Percentiles rank a stretch among this genome's conserved stretches.
Evolutionary conservation across 2,329 filamentous ascomycete species (phyloP).

Genomic region (Colletotrichum orchidophilum): DNA sequence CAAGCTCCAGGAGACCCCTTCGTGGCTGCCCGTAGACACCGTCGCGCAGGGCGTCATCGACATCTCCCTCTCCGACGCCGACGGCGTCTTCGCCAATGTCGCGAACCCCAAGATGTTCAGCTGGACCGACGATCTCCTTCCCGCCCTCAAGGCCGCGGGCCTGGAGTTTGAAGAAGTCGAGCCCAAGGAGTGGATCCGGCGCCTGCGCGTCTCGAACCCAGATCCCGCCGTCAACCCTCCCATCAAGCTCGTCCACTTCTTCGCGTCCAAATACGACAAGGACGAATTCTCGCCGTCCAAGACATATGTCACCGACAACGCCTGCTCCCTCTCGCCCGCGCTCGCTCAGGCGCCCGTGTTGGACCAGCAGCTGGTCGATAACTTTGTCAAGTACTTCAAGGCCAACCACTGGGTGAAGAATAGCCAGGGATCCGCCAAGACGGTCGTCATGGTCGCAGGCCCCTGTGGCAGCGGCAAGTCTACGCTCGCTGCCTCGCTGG

Average conservation of each 20-base stretch:
- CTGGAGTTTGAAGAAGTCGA: constrained; percentile 56
- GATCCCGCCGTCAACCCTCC: constrained; percentile 59
- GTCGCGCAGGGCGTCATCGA: constrained; percentile 53
- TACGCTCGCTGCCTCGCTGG: constrained; percentile 45
- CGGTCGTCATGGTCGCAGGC: constrained; percentile 47
- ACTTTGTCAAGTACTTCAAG: constrained; percentile 48
- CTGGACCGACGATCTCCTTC: constrained; percentile 61
- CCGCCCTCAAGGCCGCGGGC: constrained; percentile 53
- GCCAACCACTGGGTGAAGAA: constrained; percentile 48
- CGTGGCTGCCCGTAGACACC: constrained; percentile 57
- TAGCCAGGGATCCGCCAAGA: constrained; percentile 41
- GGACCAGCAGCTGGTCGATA: constrained; percentile 45
- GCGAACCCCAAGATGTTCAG: constrained; percentile 57
- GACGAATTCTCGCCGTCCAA: constrained; percentile 56
- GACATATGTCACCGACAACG: constrained; percentile 48
- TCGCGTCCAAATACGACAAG: constrained; percentile 46
- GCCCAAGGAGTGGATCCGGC: constrained; percentile 53
- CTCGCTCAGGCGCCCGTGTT: constrained; percentile 48
- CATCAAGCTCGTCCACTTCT: constrained; percentile 64
- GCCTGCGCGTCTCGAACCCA: constrained; percentile 52
- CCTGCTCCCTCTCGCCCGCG: constrained; percentile 53
- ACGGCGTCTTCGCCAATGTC: constrained; percentile 55
- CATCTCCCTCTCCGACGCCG: constrained; percentile 42
- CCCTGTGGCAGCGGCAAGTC: constrained; percentile 54
- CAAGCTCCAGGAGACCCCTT: constrained; percentile 52